A percentile compares a stretch with the other conserved stretches of the same genome.
Conservation (phyloP, 2,329 filamentous ascomycete genomes). For the Colletotrichum sojae region DNA sequence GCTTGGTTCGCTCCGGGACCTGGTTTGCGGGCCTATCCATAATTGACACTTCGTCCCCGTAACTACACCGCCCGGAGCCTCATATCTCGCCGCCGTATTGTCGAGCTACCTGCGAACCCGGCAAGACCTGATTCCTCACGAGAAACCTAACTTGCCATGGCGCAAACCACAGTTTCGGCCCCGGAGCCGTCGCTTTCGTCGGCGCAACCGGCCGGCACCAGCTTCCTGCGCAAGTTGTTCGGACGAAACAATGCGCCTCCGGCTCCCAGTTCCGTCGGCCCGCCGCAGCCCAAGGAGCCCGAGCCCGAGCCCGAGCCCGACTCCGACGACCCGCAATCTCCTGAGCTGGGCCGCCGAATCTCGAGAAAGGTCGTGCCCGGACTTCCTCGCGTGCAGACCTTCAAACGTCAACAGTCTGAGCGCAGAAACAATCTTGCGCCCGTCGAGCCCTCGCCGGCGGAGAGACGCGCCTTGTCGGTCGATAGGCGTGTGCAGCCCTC, state of each 20-base stretch:
- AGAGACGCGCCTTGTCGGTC: slow-evolving; percentile 80
- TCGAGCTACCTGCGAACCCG: slow-evolving; percentile 17
- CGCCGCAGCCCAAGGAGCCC: slow-evolving; percentile 33
- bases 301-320: slow-evolving; percentile 39
- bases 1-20: slow-evolving; percentile 36
- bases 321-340: slow-evolving; percentile 48
- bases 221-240: slow-evolving; percentile 41
- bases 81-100: slow-evolving; percentile 28
- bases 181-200: slow-evolving; percentile 32
- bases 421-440: slow-evolving; percentile 80
- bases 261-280: slow-evolving; percentile 26
- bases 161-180: slow-evolving; percentile 32
- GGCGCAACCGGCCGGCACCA: slow-evolving; percentile 26
- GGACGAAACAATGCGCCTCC: slow-evolving; percentile 38
- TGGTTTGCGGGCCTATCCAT: slow-evolving; percentile 37
- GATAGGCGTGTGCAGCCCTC: slow-evolving; percentile 64
- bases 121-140: neutral
- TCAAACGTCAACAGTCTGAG: slow-evolving; percentile 88
- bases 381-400: slow-evolving; percentile 82
- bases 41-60: slow-evolving; percentile 32
- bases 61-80: slow-evolving; percentile 40
- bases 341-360: slow-evolving; percentile 58
- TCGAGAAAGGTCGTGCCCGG: slow-evolving; percentile 80
- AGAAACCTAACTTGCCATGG: slow-evolving; percentile 22
- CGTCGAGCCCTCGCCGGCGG: slow-evolving; percentile 72